Base-by-base conservation (phyloP, 176 grass and related monocot genomes). In the Aegilops longissima region DNA sequence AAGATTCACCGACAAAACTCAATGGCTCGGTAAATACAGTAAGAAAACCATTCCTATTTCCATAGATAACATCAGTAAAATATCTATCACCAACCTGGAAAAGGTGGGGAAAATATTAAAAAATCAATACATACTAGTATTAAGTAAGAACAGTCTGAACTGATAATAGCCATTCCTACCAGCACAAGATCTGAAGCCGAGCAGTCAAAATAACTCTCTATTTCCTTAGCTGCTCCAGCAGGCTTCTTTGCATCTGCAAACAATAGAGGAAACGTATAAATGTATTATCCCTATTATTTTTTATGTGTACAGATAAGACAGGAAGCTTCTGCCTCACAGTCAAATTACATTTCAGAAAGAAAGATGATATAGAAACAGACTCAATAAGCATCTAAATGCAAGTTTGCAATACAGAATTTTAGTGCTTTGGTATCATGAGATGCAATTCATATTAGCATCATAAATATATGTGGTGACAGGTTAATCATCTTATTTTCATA, bases 11-110 rank as follows among this genome's bases (percentile, higher is more conserved):
- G 0, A 85, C 80, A 59, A 91, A 90, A 80, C 66, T 90, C 61
- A 98, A 81, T 34, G 97, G 97, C 61, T 98, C 92, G 80, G 93
- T 91, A 76, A 96, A 87, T 34, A 96, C 87, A 70, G 97, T 98
- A 79, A 98, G 87, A 83, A 93, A 98, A 49, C 94, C 94, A 87
- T 96, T 95, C 85, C 61, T 93, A 52, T 98, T 98, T 56, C 97
- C 94, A 25, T 94, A 98, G 9, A 96, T 90, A 80, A 98, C 82
- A 87, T 98, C 97, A 70, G 97, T 98, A 71, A 98, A 98, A 90
- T 93, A 86, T 39, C 94, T 85, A 85, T 96, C 94, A 87, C 97
- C 97, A 63, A 98, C 94, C 97, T 98, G 87, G 67, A 81, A 71
- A 86, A 13, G 25, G 69, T 74, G 23, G 65, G 77, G 40, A 21